Evolutionary conservation across 2,329 filamentous ascomycete species (phyloP).

Genomic region (Pestalotiopsis sp.): DNA sequence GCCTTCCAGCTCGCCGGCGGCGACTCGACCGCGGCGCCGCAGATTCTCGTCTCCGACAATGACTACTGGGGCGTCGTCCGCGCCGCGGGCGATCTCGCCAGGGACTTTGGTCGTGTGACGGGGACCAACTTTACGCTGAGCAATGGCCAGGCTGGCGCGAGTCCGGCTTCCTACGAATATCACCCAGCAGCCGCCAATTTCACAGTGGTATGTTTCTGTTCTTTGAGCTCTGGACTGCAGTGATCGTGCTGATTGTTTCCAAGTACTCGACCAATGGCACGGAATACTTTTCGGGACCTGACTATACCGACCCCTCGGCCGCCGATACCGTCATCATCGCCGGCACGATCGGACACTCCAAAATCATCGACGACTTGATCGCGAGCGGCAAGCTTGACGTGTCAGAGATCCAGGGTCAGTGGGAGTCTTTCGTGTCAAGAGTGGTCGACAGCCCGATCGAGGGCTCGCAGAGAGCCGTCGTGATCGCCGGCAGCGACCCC

Average conservation of each 20-base stretch:
- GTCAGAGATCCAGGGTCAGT: conserved; percentile 60
- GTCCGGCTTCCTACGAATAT: conserved; percentile 44
- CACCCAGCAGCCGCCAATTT: conserved; percentile 48
- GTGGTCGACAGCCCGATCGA: conserved; percentile 61
- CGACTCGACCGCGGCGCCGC: conserved; percentile 24
- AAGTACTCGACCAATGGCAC: conserved; percentile 47
- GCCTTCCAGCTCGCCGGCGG: conserved; percentile 31
- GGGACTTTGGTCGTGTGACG: conserved; percentile 73
- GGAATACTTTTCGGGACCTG: conserved; percentile 47
- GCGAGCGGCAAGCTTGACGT: conserved; percentile 59
- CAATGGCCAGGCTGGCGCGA: conserved; percentile 44
- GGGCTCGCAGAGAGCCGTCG: conserved; percentile 60
- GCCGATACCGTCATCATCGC: conserved; percentile 65
- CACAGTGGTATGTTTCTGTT: conserved; percentile 38
- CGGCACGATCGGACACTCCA: conserved; percentile 69
- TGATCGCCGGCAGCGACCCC: conserved; percentile 69
- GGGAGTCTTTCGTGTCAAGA: conserved; percentile 69
- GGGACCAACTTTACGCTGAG: conserved; percentile 65
- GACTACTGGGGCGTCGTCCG: conserved; percentile 73
- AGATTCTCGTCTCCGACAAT: conserved; percentile 56
- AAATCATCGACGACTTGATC: conserved; percentile 62
- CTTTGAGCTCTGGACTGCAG: conserved; percentile 22
- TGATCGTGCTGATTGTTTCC: background rate
- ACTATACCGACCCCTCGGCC: conserved; percentile 42
- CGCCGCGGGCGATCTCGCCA: conserved; percentile 67